phyloP scores from a whole-genome alignment of 2,329 filamentous ascomycete species.

The Gyromitra esculenta region DNA sequence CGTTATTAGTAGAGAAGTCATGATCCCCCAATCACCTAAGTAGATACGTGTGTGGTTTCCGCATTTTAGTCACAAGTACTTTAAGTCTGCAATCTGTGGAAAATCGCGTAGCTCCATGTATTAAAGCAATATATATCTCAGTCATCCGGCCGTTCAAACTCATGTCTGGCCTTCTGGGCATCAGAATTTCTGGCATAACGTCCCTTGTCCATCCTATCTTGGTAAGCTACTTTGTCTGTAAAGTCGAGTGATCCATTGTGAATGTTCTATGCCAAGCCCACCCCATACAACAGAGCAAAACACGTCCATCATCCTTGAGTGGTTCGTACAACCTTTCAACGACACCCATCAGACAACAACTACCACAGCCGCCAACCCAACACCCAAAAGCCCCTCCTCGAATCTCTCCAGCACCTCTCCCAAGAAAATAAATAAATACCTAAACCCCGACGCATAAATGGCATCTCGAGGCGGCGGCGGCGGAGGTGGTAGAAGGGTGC shows the following conservation, averaged over 20 bases:
- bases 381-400: slow-evolving; percentile 12
- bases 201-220: not conserved
- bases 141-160: too few species aligned
- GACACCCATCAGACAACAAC: slow-evolving; percentile 30
- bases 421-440: slow-evolving; percentile 2
- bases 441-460: slow-evolving; percentile 33
- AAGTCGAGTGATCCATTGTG: slow-evolving; percentile 43
- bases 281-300: slow-evolving; percentile 20
- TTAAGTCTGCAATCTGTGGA: not conserved
- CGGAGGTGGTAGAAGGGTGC: slow-evolving; percentile 71
- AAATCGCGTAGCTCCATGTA: not conserved
- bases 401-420: not conserved
- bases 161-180: too few species aligned
- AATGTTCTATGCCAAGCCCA: slow-evolving; percentile 18
- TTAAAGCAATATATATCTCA: too few species aligned
- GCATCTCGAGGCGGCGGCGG: slow-evolving; percentile 62
- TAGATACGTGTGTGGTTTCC: too few species aligned
- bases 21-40: not conserved
- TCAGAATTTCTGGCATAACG: not conserved
- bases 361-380: slow-evolving; percentile 12
- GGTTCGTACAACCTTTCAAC: slow-evolving; percentile 37
- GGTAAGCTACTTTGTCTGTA: not conserved
- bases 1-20: not conserved
- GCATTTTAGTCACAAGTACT: not conserved
- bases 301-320: slow-evolving; percentile 35